A percentile compares a stretch with the other conserved stretches of the same genome.
Evolutionary conservation across 1,284 basidiomycete species (phyloP).

Genomic region (Trichosporon asahii): DNA sequence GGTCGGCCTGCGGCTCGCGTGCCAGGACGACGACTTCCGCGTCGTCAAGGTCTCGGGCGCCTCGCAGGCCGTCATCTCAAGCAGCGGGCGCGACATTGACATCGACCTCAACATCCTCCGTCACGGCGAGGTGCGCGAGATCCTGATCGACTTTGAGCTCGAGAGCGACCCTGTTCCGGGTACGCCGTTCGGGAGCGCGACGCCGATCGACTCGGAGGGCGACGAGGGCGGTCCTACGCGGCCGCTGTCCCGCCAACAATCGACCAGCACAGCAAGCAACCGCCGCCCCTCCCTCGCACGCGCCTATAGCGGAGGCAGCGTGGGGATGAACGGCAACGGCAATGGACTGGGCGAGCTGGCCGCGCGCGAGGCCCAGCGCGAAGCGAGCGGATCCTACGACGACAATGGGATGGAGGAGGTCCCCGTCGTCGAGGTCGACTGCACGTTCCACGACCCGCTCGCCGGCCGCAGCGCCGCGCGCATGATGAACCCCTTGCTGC

Average conservation of each 20-base stretch:
- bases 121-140: constrained; percentile 88
- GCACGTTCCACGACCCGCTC: constrained; percentile 83
- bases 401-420: constrained; percentile 68
- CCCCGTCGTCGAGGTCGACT: constrained; percentile 85
- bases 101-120: constrained; percentile 89
- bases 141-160: constrained; percentile 88
- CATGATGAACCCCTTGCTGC: constrained; percentile 78
- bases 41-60: constrained; percentile 88
- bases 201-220: not conserved
- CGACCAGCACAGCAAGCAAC: not conserved
- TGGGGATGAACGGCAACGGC: constrained; percentile 10
- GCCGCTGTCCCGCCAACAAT: constrained; percentile 7
- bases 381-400: constrained; percentile 61
- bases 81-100: constrained; percentile 87
- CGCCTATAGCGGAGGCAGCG: not conserved
- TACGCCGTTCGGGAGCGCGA: not conserved
- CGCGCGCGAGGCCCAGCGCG: constrained; percentile 1
- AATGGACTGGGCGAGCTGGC: not conserved
- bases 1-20: constrained; percentile 78
- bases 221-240: not conserved
- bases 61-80: constrained; percentile 72
- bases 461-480: constrained; percentile 75
- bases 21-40: constrained; percentile 66
- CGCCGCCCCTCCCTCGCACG: not conserved
- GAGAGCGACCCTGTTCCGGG: not conserved